These are phyloP conservation scores for Pezicula neosporulosa DNA, from an alignment of 2,329 filamentous ascomycete species.

Conservation along the genomic window DNA sequence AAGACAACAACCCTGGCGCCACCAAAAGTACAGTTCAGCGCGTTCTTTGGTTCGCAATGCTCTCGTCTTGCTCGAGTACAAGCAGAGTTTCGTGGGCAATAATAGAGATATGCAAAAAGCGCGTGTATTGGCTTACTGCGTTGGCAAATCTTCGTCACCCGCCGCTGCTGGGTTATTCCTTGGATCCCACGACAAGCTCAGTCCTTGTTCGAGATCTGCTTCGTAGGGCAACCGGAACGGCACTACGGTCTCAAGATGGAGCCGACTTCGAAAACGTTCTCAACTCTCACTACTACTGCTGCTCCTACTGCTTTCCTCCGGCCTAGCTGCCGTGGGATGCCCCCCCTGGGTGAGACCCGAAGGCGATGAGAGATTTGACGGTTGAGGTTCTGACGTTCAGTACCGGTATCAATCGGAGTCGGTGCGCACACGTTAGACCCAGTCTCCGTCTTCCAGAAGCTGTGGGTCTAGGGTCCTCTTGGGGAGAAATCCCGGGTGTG, in stretches of 20 bases:
- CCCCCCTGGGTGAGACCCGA: no score
- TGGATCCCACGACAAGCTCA: slow-evolving; percentile 21
- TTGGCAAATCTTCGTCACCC: slow-evolving; percentile 20
- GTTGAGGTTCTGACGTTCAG: no score
- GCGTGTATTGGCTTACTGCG: slow-evolving; percentile 19
- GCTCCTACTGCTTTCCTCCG: background rate
- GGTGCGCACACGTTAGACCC: background rate
- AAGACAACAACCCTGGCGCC: slow-evolving; percentile 20
- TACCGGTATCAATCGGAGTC: background rate
- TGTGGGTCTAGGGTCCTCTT: background rate
- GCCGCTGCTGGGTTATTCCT: slow-evolving; percentile 22
- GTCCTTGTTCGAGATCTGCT: slow-evolving; percentile 21
- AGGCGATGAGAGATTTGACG: no score
- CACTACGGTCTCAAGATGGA: slow-evolving; percentile 13
- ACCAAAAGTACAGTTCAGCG: slow-evolving; percentile 73
- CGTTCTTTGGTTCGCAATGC: slow-evolving; percentile 75
- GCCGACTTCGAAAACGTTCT: slow-evolving; percentile 4
- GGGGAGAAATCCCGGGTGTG: background rate
- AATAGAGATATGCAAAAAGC: slow-evolving; percentile 12
- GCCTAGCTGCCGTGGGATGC: no score
- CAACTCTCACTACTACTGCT: background rate
- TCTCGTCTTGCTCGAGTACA: slow-evolving; percentile 30
- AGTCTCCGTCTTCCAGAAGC: slow-evolving; percentile 1
- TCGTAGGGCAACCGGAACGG: slow-evolving; percentile 18
- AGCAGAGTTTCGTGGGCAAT: slow-evolving; percentile 12